Evolutionary conservation across 495 filamentous ascomycete genomes (phyloP), one percentile per base, ranked within the genome.

Genomic region (Neurospora sp.): DNA sequence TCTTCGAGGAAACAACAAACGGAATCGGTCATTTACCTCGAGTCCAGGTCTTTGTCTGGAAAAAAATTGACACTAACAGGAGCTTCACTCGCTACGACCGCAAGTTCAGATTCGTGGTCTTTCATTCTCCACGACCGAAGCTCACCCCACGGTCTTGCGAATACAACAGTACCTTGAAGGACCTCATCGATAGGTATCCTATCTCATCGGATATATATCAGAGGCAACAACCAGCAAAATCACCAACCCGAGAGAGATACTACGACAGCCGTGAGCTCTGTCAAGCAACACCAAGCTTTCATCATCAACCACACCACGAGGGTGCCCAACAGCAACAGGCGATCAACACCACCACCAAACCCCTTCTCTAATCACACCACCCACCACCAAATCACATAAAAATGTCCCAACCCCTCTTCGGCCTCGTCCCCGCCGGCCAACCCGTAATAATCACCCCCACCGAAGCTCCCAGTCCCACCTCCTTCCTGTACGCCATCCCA

Each of bases 381-480:
- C 14, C 20, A 31, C 9, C n/a, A 27, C 12, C 18, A 16, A 73
- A 37, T 35, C 31, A 35, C 31, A 35, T 31, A 40, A 73, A 22
- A 41, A 79, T 76, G 75, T 76, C 79, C 71, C 78, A 80, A 65
- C 82, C 80, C 18, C 80, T 82, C 72, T 85, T 86, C 76, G 84
- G 85, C 72, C 79, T 86, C 68, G 78, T 89, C 20, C 84, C 86
- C 5, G 85, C 87, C n/a, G 84, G 85, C 71, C 83, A 80, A 35
- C 83, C 87, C 0, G 79, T 85, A 35, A 81, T 88, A 16, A 82
- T 79, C 2, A 70, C 71, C 0, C 86, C 87, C 0, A 80, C 83
- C n/a, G 77, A 80, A 5, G 78, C 81, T 4, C 86, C 82, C 0
- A 77, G 74, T 71, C 69, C 77, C 37, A 80, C 81, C 3, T 78